Conservation (phyloP, 108 stramenopile species). For the Cyclostephanos invisitatus region DNA sequence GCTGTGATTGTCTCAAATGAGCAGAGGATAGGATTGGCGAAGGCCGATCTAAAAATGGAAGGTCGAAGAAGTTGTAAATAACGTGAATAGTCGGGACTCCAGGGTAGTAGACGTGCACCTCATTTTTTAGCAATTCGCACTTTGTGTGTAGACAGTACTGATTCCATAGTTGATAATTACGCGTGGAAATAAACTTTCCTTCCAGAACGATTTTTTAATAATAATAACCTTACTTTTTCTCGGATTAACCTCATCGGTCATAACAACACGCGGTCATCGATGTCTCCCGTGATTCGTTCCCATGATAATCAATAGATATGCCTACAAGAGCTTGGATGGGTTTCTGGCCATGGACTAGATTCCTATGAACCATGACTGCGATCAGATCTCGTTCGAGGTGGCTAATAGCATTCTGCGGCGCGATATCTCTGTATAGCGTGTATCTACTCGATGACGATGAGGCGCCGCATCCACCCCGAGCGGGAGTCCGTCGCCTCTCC, state of each 20-base stretch:
- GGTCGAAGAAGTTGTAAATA: too few species aligned
- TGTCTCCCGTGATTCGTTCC: too few species aligned
- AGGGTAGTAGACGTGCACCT: neutral
- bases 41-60: neutral
- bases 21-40: neutral
- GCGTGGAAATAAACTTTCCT: neutral
- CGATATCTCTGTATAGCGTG: neutral
- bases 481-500: slow-evolving; percentile 23
- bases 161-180: neutral
- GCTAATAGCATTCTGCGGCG: neutral
- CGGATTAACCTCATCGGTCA: too few species aligned
- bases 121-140: neutral
- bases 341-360: too few species aligned
- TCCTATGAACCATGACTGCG: neutral
- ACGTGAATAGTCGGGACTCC: too few species aligned
- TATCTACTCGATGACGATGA: neutral
- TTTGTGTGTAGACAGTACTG: neutral
- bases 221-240: too few species aligned
- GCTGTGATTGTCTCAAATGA: neutral
- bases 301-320: too few species aligned
- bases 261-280: too few species aligned
- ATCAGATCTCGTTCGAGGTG: neutral
- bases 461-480: neutral
- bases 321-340: too few species aligned
- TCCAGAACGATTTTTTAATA: too few species aligned